Evolutionary conservation across 108 stramenopile genomes (phyloP).

Genomic region (Cyclotella kingstonii): DNA sequence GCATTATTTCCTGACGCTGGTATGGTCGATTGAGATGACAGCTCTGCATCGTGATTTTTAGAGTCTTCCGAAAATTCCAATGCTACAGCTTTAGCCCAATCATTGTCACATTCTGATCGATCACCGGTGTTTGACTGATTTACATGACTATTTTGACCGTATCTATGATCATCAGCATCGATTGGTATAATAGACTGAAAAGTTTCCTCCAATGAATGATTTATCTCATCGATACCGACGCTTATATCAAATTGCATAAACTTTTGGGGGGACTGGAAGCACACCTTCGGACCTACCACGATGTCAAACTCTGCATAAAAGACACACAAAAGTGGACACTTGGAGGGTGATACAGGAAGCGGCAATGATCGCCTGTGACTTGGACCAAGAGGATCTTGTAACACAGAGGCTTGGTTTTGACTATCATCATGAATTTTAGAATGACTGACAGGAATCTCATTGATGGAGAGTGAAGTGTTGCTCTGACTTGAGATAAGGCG

Average conservation of each 20-base stretch:
- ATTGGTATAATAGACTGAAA: constrained; percentile 37
- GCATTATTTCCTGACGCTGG: constrained; percentile 1
- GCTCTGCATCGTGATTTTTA: constrained; percentile 3
- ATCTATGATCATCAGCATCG: neutral
- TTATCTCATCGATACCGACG: constrained; percentile 48
- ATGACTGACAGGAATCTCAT: neutral
- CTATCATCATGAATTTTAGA: neutral
- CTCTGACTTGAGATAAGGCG: neutral
- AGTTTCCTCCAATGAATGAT: constrained; percentile 55
- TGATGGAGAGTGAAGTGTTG: neutral
- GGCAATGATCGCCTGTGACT: constrained; percentile 25
- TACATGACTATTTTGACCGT: neutral
- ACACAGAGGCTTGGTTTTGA: neutral
- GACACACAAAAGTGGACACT: constrained; percentile 73
- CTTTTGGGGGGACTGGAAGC: constrained; percentile 59
- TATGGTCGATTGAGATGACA: constrained; percentile 7
- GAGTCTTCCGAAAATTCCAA: neutral
- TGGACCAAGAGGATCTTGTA: constrained; percentile 15
- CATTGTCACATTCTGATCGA: constrained; percentile 2
- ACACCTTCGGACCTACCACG: constrained; percentile 70
- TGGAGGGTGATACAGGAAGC: constrained; percentile 44
- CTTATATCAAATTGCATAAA: constrained; percentile 77
- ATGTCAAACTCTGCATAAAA: constrained; percentile 91
- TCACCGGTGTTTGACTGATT: neutral
- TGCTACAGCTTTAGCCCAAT: constrained; percentile 3